Evolutionary conservation across 163 green algal species (phyloP), one percentile per base, ranked within the genome.

Genomic region (Trebouxia gelatinosa): DNA sequence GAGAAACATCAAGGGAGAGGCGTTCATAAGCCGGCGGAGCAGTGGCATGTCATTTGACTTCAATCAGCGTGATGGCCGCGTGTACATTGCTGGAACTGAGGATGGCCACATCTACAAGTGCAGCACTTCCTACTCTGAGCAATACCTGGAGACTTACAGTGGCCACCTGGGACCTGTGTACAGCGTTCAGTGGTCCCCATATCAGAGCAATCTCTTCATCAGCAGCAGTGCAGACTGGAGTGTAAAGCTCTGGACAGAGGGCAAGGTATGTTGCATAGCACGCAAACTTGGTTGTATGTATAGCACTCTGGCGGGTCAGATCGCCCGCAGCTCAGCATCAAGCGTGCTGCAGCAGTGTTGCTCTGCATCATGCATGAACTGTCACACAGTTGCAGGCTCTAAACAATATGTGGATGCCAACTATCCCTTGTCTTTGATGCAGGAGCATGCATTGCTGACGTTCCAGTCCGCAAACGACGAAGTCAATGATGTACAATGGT

Each of bases 91-190:
- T 88, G 90, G 89, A 40, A 97, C 93, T 0, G 93, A 97, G 83
- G 93, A 97, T n/a, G 93, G 93, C 7, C 83, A 78, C 70, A 91
- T 97, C 71, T 92, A 97, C 85, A 90, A 90, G 64, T 97, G 93
- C 89, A 91, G 80, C 67, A 94, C 84, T 7, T 89, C 77, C 9
- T 97, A 96, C 86, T 89, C 74, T 37, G 92, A 97, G 82, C 91
- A 95, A 81, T 93, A 94, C 82, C 66, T 95, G 26, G 85, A 92
- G 80, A 90, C 78, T 38, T 97, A 94, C 77, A 61, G 70, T 4
- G 93, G 90, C 1, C 93, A 97, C 85, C 86, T 92, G 79, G 93
- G 90, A 2, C 91, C 93, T 0, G 90, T 97, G 62, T 96, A 97
- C 81, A 78, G 86, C 40, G 84, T 96, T 39, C 81, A 87, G 57